Percentiles rank a stretch among this genome's conserved stretches.
These are phyloP conservation scores for Alternaria dauci DNA, from an alignment of 2,329 filamentous ascomycete genomes.

Conservation along the genomic window DNA sequence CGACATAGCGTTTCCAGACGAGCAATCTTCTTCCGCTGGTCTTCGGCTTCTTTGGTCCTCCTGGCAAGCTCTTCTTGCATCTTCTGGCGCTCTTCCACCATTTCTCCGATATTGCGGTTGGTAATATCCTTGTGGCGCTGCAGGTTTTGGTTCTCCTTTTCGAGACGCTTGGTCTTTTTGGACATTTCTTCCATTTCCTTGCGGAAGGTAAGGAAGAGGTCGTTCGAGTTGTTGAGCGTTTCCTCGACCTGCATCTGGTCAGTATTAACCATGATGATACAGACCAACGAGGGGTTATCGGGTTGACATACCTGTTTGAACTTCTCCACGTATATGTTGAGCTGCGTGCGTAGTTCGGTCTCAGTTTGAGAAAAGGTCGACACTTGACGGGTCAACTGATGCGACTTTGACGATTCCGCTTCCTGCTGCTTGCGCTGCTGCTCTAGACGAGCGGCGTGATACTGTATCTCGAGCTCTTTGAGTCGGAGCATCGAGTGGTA, in stretches of 20 bases:
- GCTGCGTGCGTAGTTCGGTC: constrained; percentile 88
- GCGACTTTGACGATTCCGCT: constrained; percentile 77
- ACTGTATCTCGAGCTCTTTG: constrained; percentile 95
- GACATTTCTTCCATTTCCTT: constrained; percentile 99
- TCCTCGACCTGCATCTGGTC: constrained; percentile 86
- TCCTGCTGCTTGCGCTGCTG: constrained; percentile 90
- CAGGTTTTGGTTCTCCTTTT: constrained; percentile 92
- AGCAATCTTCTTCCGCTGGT: constrained; percentile 82
- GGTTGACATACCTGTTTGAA: constrained; percentile 86
- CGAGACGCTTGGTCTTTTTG: constrained; percentile 95
- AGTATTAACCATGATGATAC: constrained; percentile 53
- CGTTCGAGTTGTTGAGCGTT: constrained; percentile 97
- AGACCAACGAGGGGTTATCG: constrained; percentile 30
- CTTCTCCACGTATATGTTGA: constrained; percentile 99
- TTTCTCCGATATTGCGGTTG: constrained; percentile 92
- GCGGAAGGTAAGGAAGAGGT: constrained; percentile 93
- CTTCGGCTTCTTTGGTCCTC: constrained; percentile 77
- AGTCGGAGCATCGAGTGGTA: constrained; percentile 91
- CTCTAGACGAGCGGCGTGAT: constrained; percentile 86
- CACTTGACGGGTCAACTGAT: constrained; percentile 88
- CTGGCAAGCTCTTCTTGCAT: constrained; percentile 77
- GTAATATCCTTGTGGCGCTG: constrained; percentile 94
- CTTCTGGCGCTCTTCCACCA: constrained; percentile 90
- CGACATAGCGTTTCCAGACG: constrained; percentile 95
- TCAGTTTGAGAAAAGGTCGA: constrained; percentile 97